Evolutionary conservation across 164 flowering plant genomes (phyloP).

Genomic region (Euptelea pleiosperma): DNA sequence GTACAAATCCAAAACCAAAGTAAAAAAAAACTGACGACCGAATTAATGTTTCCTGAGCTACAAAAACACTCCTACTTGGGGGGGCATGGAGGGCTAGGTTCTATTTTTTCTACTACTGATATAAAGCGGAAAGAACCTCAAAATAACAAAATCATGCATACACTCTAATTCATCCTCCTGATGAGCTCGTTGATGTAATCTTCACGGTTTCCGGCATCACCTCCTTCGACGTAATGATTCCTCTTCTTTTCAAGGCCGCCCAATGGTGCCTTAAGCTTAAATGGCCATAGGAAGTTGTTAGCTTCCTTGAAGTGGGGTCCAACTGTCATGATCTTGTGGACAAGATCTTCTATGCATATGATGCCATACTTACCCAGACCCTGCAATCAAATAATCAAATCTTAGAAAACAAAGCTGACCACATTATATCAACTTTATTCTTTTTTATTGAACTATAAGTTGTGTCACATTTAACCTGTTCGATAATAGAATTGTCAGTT

Average conservation of each 20-base stretch:
- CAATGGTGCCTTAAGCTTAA: slow-evolving; percentile 47
- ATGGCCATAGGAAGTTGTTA: slow-evolving; percentile 60
- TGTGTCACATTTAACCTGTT: no score
- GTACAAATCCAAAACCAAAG: no score
- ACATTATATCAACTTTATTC: no score
- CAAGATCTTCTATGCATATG: slow-evolving; percentile 46
- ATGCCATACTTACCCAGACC: slow-evolving; percentile 47
- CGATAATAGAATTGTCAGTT: slow-evolving; percentile 51
- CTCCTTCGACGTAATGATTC: slow-evolving; percentile 57
- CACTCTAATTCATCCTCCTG: slow-evolving; percentile 30
- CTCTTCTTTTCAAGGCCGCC: slow-evolving; percentile 58
- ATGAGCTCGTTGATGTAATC: slow-evolving; percentile 36
- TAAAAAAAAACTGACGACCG: no score
- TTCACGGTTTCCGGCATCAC: slow-evolving; percentile 60
- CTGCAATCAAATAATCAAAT: slow-evolving; percentile 17
- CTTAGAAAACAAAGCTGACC: not conserved
- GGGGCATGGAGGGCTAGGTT: no score
- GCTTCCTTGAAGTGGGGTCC: slow-evolving; percentile 64
- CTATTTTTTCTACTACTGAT: no score
- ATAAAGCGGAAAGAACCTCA: not conserved
- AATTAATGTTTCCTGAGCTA: no score
- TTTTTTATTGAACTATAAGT: no score
- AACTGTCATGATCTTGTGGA: slow-evolving; percentile 58
- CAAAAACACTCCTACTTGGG: no score
- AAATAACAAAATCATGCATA: not conserved